Conservation (phyloP, 129 eudicot genomes). For the Scalesia atractyloides region DNA sequence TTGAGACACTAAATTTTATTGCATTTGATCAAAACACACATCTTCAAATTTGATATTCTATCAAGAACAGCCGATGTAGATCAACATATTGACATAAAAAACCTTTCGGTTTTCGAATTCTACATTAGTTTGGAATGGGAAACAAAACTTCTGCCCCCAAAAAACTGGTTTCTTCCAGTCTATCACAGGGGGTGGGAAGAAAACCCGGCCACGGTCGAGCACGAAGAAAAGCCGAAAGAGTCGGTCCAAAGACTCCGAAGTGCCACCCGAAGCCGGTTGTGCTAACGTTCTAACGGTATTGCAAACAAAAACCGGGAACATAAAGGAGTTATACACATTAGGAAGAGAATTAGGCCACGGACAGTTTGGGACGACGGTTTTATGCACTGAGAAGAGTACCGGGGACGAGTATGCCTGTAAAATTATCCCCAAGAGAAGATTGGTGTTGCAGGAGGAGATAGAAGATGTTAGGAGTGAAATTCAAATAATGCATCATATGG, state of each 20-base stretch:
- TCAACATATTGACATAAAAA: neutral
- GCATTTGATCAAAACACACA: neutral
- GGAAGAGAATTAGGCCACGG: constrained; percentile 6
- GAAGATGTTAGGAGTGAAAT: constrained; percentile 12
- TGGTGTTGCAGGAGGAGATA: constrained; percentile 2
- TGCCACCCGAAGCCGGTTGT: neutral
- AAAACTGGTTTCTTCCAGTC: constrained; percentile 6
- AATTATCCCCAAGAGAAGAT: neutral
- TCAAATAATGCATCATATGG: constrained; percentile 14
- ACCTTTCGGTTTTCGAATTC: neutral
- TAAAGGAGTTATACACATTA: constrained; percentile 2
- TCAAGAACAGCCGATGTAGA: neutral
- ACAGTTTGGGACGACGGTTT: constrained; percentile 3
- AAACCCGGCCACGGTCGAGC: neutral
- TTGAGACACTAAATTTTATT: neutral
- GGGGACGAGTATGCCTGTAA: neutral
- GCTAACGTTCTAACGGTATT: neutral
- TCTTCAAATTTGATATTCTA: neutral
- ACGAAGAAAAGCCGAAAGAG: neutral
- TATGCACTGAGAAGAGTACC: neutral
- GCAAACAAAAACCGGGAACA: constrained; percentile 9
- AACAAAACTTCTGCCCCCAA: neutral
- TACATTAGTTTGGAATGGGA: neutral
- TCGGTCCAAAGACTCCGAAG: neutral
- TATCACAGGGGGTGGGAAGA: neutral